A percentile compares a stretch with the other conserved stretches of the same genome.
Conservation (phyloP, 768 basidiomycete species). For the Phanerochaete carnosa region DNA sequence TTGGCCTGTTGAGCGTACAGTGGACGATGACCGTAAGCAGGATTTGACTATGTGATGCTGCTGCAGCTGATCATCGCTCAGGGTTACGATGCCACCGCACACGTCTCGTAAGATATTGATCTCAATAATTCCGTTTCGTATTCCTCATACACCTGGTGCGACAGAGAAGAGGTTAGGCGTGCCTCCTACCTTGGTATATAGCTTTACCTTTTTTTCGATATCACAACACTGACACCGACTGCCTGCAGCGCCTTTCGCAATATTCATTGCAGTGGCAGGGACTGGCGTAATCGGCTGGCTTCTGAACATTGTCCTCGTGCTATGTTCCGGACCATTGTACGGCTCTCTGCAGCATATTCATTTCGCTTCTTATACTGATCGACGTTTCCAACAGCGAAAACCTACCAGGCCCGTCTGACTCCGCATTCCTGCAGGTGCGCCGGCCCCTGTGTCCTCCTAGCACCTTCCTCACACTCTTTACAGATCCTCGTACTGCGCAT, state of each 20-base stretch:
- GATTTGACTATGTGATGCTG: no score
- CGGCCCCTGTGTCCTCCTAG: no score
- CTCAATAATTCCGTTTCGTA: neutral
- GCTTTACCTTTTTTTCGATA: conserved; percentile 5
- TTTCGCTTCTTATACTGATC: conserved; percentile 71
- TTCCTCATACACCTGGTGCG: conserved; percentile 7
- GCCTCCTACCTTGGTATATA: conserved; percentile 70
- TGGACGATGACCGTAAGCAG: conserved; percentile 73
- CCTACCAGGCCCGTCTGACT: conserved; percentile 44
- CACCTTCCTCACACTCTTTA: no score
- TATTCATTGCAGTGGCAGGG: conserved; percentile 67
- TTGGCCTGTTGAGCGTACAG: conserved; percentile 83
- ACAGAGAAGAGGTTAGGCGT: conserved; percentile 72
- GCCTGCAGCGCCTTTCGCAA: no score
- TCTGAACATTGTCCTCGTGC: conserved; percentile 74
- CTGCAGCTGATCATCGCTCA: conserved; percentile 27
- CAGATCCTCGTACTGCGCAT: conserved; percentile 76
- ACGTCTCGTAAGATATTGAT: conserved; percentile 60
- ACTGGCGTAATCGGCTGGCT: conserved; percentile 81
- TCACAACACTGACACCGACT: neutral
- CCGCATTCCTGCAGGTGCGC: neutral
- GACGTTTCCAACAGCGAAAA: no score
- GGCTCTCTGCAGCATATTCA: conserved; percentile 13
- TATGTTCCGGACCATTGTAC: conserved; percentile 77
- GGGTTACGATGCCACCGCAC: conserved; percentile 81